Base-by-base conservation (phyloP, 2,329 filamentous ascomycete species). In the Pestalotiopsis fici region DNA sequence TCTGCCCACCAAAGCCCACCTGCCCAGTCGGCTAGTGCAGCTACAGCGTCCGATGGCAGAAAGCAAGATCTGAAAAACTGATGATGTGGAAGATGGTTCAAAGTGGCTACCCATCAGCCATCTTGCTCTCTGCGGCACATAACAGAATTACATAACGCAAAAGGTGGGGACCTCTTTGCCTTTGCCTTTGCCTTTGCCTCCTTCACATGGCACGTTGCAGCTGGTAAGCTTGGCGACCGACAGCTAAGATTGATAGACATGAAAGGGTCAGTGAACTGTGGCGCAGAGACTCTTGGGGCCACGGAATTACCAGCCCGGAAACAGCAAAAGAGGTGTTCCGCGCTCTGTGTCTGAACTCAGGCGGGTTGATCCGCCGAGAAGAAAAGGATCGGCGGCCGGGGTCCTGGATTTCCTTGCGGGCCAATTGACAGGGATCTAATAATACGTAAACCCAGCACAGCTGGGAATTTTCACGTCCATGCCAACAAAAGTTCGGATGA, bases 231-330 rank as follows among this genome's bases (percentile, higher is more conserved):
- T n/a, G 21, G 43, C 18, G 43, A 50, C 43, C 43, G 43, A 21
- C 15, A n/a, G 43, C 21, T 50, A n/a, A 18, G 43, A 50, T 50
- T 60, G 57, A 60, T 60, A 60, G 57, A 60, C 57, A 60, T 60
- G 57, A 60, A 60, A 37, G 43, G 57, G 57, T 31, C 25, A 37
- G 57, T 60, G 31, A 11, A 35, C 31, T 35, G 31, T 35, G 57
- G 57, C 57, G 57, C 57, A 60, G 57, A 35, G 28, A 21, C 57
- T 60, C 43, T 50, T 23, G 43, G 9, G 4, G 18, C 2, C 4
- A 50, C n/a, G 43, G n/a, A 50, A 35, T 35, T 35, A n/a, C n/a
- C 39, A 43, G 39, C 39, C 43, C 43, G 43, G 57, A 12, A 31
- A 35, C 57, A 27, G 57, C 31, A 35, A 21, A n/a, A 60, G n/a